Evolutionary conservation across 2,329 filamentous ascomycete genomes (phyloP).

Genomic region (Penicillium freii): DNA sequence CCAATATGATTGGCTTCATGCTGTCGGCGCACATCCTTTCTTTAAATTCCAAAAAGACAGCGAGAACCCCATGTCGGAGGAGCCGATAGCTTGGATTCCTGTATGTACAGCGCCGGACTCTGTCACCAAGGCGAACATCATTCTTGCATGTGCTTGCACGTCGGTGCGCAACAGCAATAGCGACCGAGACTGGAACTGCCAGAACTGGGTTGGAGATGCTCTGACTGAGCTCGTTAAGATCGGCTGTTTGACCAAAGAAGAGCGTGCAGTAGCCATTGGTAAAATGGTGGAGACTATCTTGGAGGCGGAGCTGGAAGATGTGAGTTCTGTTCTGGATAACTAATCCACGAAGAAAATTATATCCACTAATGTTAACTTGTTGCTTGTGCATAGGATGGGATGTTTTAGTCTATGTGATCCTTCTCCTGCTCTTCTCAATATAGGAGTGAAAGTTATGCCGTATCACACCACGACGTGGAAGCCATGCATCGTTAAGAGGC

Average conservation of each 20-base stretch:
- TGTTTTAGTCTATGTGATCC: neutral
- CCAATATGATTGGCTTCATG: slow-evolving; percentile 23
- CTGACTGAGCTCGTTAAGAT: slow-evolving; percentile 22
- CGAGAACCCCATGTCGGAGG: slow-evolving; percentile 4
- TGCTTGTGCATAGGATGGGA: neutral
- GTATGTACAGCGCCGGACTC: slow-evolving; percentile 18
- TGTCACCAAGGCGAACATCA: slow-evolving; percentile 16
- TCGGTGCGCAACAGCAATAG: slow-evolving; percentile 23
- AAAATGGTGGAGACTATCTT: slow-evolving; percentile 30
- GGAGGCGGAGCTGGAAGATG: slow-evolving; percentile 25
- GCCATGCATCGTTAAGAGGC: neutral
- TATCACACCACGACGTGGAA: neutral
- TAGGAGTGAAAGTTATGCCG: no score
- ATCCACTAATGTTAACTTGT: neutral
- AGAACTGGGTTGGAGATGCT: slow-evolving; percentile 35
- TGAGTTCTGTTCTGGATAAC: neutral
- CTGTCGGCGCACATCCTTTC: slow-evolving; percentile 28
- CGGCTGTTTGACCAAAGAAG: slow-evolving; percentile 19
- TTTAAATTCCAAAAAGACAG: slow-evolving; percentile 23
- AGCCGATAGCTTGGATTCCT: slow-evolving; percentile 16
- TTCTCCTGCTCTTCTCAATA: neutral
- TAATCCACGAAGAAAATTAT: neutral
- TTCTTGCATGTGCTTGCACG: slow-evolving; percentile 21
- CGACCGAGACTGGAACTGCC: slow-evolving; percentile 34
- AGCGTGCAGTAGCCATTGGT: slow-evolving; percentile 24